Evolutionary conservation across 371 early-diverging fungal genomes (phyloP).

Genomic region (Mortierella sp.): DNA sequence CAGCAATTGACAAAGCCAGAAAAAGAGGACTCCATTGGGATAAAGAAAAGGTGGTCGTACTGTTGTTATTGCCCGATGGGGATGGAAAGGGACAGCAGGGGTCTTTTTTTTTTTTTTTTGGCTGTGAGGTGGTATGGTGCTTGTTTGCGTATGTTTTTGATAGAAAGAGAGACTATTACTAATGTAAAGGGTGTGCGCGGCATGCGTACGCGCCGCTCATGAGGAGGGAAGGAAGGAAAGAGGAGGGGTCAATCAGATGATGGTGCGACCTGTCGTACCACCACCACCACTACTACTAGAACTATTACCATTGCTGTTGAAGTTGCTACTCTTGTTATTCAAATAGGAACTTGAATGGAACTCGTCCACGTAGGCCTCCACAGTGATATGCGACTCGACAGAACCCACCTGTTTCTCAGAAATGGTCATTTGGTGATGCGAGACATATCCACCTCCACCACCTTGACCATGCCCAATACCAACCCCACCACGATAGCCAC

Average conservation of each 20-base stretch:
- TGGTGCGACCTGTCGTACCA: neutral
- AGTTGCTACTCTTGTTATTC: neutral
- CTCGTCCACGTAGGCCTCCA: slow-evolving; percentile 51
- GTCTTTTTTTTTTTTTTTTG: too few relatives aligned
- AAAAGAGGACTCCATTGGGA: too few relatives aligned
- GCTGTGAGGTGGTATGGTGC: too few relatives aligned
- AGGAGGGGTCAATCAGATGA: neutral
- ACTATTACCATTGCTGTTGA: neutral
- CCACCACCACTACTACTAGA: neutral
- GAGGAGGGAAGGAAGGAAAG: neutral
- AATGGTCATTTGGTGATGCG: neutral
- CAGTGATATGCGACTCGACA: slow-evolving; percentile 39
- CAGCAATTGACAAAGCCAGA: too few relatives aligned
- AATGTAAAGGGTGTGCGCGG: too few relatives aligned
- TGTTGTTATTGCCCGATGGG: too few relatives aligned
- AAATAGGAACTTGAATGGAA: slow-evolving; percentile 17
- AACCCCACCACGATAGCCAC: slow-evolving; percentile 25
- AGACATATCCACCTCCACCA: neutral
- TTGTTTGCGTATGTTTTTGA: too few relatives aligned
- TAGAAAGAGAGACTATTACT: too few relatives aligned
- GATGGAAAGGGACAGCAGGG: too few relatives aligned
- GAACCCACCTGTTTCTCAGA: slow-evolving; percentile 41
- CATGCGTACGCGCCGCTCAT: too few relatives aligned
- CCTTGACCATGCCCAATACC: neutral
- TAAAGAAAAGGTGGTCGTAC: too few relatives aligned